These are phyloP conservation scores for Conticribra weissflogii DNA, from an alignment of 108 stramenopile genomes.

Conservation along the genomic window DNA sequence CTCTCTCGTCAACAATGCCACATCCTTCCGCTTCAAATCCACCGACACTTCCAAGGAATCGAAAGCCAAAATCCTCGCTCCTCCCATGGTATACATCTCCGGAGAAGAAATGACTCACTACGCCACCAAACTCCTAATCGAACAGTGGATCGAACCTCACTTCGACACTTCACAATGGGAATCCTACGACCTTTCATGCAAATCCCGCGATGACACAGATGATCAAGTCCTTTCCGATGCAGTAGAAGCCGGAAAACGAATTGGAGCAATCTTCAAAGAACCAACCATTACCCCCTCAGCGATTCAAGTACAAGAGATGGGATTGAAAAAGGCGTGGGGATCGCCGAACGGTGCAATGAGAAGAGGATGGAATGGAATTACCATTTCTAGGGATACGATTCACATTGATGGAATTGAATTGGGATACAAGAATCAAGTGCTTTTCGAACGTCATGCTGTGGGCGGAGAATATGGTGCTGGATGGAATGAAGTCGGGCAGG, in stretches of 20 bases:
- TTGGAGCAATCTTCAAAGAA: conserved; percentile 97
- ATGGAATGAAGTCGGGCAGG: conserved; percentile 89
- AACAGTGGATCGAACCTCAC: conserved; percentile 94
- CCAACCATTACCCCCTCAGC: conserved; percentile 96
- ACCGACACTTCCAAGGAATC: background rate
- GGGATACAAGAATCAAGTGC: conserved; percentile 94
- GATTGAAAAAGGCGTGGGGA: conserved; percentile 89
- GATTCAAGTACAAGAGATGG: conserved; percentile 89
- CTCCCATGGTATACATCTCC: conserved; percentile 95
- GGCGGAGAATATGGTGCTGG: conserved; percentile 98
- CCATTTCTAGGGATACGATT: conserved; percentile 97
- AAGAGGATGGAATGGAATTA: conserved; percentile 96
- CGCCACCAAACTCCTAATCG: conserved; percentile 84
- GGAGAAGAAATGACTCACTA: conserved; percentile 99
- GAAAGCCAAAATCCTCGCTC: conserved; percentile 72
- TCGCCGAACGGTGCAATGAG: conserved; percentile 97
- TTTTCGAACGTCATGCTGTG: conserved; percentile 97
- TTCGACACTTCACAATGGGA: conserved; percentile 90
- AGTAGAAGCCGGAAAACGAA: conserved; percentile 87
- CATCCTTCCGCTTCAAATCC: background rate
- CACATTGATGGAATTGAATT: conserved; percentile 97
- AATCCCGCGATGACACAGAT: conserved; percentile 87
- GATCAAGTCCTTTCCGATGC: conserved; percentile 92
- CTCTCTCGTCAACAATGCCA: background rate
- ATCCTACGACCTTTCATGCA: conserved; percentile 89